Evolutionary conservation across 2,329 filamentous ascomycete genomes (phyloP), one percentile per base, ranked within the genome.

Genomic region (Chaetomium globosum): DNA sequence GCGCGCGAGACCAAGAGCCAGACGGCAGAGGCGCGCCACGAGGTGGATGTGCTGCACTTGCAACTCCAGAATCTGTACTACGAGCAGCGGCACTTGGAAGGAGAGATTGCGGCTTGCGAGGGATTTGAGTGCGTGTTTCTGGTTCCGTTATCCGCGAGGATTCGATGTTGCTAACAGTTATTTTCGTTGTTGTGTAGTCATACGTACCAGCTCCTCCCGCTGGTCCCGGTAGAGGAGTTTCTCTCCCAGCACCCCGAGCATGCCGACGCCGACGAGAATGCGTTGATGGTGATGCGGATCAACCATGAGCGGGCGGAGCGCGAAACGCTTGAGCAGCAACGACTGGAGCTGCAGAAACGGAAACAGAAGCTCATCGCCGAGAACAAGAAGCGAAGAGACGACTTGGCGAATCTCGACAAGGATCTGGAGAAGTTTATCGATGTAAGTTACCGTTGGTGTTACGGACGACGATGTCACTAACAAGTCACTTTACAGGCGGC

Each of bases 61-160:
- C 91, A 96, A 74, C 83, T 99, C 63, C 94, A 98, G 78, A 99
- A 99, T 74, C 81, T 99, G 8, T 96, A 95, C 77, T 99, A 99
- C 75, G 94, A 99, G 77, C 93, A 98, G 79, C 84, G 92, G 62
- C 93, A 97, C 77, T 80, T 99, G 62, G 87, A 91, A 69, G 91
- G 91, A 57, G 95, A 99, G 78, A 98, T 99, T 67, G 82, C 86
- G 0, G 92, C 91, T 9, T 98, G 95, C 76, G 91, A 97, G 75
- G 90, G 89, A 59, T 97, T 96, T 73, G 91, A 97, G 92, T 96
- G 80, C 68, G 91, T 85, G 3, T 21, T 53, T 46, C 26, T 28
- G 43, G 31, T 10, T 23, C 21, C 30, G 39, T 43, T 43, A 43
- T 16, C 13, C 39, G 4, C 7, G 16, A 16, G 39, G 39, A n/a